Conservation (phyloP, 179 eudicot species). For the Camellia oleifera region DNA sequence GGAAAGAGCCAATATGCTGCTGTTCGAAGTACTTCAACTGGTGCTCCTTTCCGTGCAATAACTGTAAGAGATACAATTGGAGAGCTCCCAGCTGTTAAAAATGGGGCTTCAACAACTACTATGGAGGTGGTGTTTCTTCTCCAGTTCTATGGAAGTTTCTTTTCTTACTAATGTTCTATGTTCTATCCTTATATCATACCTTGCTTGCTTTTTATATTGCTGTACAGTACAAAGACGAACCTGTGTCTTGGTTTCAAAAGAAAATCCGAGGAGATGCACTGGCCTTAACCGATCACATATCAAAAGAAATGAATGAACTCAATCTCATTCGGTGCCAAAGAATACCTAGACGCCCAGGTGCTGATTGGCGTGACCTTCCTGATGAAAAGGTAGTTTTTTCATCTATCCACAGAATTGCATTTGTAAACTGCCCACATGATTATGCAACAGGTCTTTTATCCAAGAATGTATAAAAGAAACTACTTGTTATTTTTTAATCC, state of each 20-base stretch:
- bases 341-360: slow-evolving; percentile 84
- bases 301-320: slow-evolving; percentile 91
- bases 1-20: slow-evolving; percentile 64
- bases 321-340: slow-evolving; percentile 42
- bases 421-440: too few relatives aligned
- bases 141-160: not conserved
- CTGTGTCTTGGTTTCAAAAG: slow-evolving; percentile 90
- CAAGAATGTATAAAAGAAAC: too few relatives aligned
- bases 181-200: not conserved
- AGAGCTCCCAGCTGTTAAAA: slow-evolving; percentile 78
- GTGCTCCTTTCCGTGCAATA: slow-evolving; percentile 84
- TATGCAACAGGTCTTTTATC: too few relatives aligned
- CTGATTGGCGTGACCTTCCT: slow-evolving; percentile 98
- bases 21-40: slow-evolving; percentile 69
- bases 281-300: slow-evolving; percentile 65
- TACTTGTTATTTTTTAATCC: too few relatives aligned
- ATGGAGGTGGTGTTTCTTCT: slow-evolving; percentile 49
- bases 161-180: not conserved
- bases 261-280: slow-evolving; percentile 59
- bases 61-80: slow-evolving; percentile 93
- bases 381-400: slow-evolving; percentile 69
- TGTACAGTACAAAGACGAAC: slow-evolving; percentile 55
- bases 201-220: not conserved
- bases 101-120: slow-evolving; percentile 63
- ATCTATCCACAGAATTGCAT: not conserved